These are phyloP conservation scores for Penicillium rolfsii DNA, from an alignment of 2,329 filamentous ascomycete species.

Conservation along the genomic window DNA sequence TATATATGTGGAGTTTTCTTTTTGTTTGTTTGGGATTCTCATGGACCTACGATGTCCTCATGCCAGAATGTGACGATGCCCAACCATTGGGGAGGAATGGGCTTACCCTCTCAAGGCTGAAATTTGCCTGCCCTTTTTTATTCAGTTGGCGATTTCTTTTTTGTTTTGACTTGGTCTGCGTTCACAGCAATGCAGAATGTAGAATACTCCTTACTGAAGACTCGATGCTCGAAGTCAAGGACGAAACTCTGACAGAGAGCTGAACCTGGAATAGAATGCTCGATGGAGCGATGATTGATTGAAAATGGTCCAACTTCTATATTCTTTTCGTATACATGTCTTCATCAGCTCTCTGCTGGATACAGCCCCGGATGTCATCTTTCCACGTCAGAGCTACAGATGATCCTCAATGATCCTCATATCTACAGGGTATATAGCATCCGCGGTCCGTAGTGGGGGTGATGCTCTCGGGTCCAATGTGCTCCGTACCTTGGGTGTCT, in stretches of 20 bases:
- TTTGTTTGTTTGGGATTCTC: neutral
- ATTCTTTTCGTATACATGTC: neutral
- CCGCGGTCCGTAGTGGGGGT: neutral
- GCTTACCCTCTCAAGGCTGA: neutral
- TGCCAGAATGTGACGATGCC: conserved; percentile 17
- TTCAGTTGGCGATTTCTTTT: neutral
- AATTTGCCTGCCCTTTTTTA: neutral
- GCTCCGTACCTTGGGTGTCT: neutral
- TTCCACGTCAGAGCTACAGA: neutral
- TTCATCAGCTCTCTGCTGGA: neutral
- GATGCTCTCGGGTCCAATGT: neutral
- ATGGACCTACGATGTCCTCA: conserved; percentile 11
- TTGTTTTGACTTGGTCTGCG: neutral
- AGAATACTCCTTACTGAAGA: conserved; percentile 9
- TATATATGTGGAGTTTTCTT: conserved; percentile 17
- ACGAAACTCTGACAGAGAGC: neutral
- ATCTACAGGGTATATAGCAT: neutral
- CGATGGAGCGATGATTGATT: neutral
- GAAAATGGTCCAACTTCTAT: neutral
- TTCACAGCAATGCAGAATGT: conserved; percentile 14
- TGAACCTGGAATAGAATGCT: neutral
- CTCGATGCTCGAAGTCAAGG: neutral
- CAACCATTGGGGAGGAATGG: neutral
- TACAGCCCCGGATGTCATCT: neutral
- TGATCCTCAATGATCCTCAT: neutral